Evolutionary conservation across 2,329 filamentous ascomycete species (phyloP), one percentile per base, ranked within the genome.

Genomic region (Purpureocillium takamizusanense): DNA sequence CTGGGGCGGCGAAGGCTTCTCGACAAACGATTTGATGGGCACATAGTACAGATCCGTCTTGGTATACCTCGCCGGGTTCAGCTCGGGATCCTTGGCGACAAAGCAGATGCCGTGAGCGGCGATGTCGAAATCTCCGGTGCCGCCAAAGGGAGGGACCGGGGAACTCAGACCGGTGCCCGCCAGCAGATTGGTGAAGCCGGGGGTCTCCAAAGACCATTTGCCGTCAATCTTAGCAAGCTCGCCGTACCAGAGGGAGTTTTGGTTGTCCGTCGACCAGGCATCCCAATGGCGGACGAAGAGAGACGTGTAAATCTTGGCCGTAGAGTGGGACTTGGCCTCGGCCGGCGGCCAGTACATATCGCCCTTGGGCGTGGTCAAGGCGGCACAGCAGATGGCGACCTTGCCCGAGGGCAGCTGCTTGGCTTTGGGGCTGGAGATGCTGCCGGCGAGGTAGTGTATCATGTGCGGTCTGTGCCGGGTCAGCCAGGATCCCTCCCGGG

Each of bases 211-310:
- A 18, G 51, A 53, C 54, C 65, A 74, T 40, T 52, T 54, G 12
- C 48, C 59, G 12, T 57, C 56, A 28, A 54, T 60, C 53, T 64
- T 66, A 46, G 59, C 64, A 35, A 92, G 56, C 5, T 73, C 72
- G 25, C 80, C 80, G 23, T 86, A 84, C 70, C 82, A 92, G 21
- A 95, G 70, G 3, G 82, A 74, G 51, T 80, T 82, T 44, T 73
- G 77, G 51, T 85, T 80, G 33, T 79, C 72, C 1, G 74, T 78
- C 18, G 79, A 67, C 62, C 82, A 94, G n/a, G 72, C 60, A 55
- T 94, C 86, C 86, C 86, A 94, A 52, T 94, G 85, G 12, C 86
- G 76, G 21, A 86, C 83, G 51, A 86, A 92, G 18, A 89, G 74
- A 35, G 74, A 76, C 15, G 76, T 77, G 58, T 92, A 92, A 16